Evolutionary conservation across 1,284 basidiomycete genomes (phyloP).

Genomic region (Apiotrichum porosum): DNA sequence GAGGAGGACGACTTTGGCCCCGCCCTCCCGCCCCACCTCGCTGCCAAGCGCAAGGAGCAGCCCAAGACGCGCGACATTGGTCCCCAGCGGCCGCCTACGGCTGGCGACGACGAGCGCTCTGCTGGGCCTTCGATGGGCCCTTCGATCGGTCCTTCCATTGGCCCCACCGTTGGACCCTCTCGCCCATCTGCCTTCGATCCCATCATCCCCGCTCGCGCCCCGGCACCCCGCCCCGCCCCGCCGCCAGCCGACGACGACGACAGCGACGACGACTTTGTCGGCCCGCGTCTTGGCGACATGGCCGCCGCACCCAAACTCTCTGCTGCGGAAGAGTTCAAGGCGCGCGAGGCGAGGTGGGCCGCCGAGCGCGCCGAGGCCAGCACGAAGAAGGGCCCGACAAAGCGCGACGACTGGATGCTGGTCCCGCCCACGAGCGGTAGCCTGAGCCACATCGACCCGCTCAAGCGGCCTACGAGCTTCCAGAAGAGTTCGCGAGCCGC

Average conservation of each 20-base stretch:
- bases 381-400: slow-evolving; percentile 1
- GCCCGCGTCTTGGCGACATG: slow-evolving; percentile 7
- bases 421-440: slow-evolving; percentile 76
- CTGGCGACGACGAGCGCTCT: not conserved
- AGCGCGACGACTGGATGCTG: slow-evolving; percentile 88
- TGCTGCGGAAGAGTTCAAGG: slow-evolving; percentile 71
- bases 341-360: slow-evolving; percentile 61
- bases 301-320: slow-evolving; percentile 16
- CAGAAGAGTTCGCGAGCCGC: slow-evolving; percentile 40
- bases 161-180: not conserved
- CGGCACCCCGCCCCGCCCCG: slow-evolving; percentile 2
- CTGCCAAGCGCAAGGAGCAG: slow-evolving; percentile 16
- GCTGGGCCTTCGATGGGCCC: not conserved
- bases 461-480: slow-evolving; percentile 58
- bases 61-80: slow-evolving; percentile 8
- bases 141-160: not conserved
- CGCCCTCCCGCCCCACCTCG: slow-evolving; percentile 38
- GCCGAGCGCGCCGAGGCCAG: slow-evolving; percentile 59
- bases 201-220: not conserved
- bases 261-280: slow-evolving; percentile 32
- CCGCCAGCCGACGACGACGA: slow-evolving; percentile 15
- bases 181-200: not conserved
- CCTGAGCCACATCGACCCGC: slow-evolving; percentile 59
- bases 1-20: slow-evolving; percentile 74
- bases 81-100: slow-evolving; percentile 3